Evolutionary conservation across 208 protist species (phyloP), one percentile per base, ranked within the genome.

Genomic region (Lotmaria passim): DNA sequence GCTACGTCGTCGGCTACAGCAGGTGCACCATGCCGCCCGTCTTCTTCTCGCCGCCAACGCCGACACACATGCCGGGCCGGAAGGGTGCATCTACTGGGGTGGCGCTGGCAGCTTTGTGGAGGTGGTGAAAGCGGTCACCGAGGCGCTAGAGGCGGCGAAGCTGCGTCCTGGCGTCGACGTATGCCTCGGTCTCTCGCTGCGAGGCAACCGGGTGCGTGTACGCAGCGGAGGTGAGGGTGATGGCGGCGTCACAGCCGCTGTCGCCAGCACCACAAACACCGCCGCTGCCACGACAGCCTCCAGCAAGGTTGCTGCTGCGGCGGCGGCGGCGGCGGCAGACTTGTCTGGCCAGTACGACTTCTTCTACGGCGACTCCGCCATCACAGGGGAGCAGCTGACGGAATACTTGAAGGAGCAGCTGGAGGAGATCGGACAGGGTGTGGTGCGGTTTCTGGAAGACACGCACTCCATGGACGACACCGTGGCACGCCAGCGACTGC

Each of bases 341-440:
- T 33, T 31, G n/a, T 41, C 23, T 2, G 47, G 78, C 17, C 62
- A 84, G 55, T 95, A 95, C 69, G 47, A 75, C 7, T 75, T 92
- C 33, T 93, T 93, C 63, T 44, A 57, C 21, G 86, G 83, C 0
- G 90, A 93, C 41, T 47, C 79, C 14, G 75, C 91, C 8, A 81
- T 93, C 3, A 87, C 84, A 12, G 86, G 87, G 11, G 72, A 80
- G 50, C 90, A 96, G 73, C 43, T 96, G 24, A 74, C 83, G 19
- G 82, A 86, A 61, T 92, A 93, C 73, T 31, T 93, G 19, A 73
- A 76, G 30, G 82, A 93, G 62, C 90, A 93, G 63, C 43, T 92
- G 21, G 67, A 70, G 44, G 68, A 69, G 30, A 48, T 58, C 14
- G 64, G 56, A 26, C 56, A 79, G 0, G 76, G 79, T 41, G 64